Evolutionary conservation across 192 early-diverging fungal genomes (phyloP).

Genomic region (Rhizophagus sp.): DNA sequence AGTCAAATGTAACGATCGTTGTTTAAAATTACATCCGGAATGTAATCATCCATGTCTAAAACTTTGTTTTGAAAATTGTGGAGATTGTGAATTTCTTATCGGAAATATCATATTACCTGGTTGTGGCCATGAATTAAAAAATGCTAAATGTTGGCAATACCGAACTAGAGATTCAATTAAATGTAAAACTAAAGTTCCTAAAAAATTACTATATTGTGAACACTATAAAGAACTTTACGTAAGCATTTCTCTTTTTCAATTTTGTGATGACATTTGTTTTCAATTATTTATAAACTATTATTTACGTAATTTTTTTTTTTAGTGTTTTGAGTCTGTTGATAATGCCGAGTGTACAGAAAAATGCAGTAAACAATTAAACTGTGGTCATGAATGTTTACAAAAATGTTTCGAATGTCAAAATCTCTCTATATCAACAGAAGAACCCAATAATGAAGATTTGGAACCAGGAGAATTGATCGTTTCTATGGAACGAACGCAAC

Average conservation of each 20-base stretch:
- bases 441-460: too few relatives aligned
- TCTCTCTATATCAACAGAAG: not conserved
- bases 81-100: not conserved
- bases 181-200: conserved; percentile 29
- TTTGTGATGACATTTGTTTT: too few relatives aligned
- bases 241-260: not conserved
- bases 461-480: too few relatives aligned
- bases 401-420: conserved; percentile 44
- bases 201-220: conserved; percentile 39
- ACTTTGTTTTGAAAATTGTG: conserved; percentile 30
- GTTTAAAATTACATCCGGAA: conserved; percentile 18
- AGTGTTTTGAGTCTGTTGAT: conserved; percentile 28
- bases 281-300: too few relatives aligned
- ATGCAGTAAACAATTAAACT: conserved; percentile 35
- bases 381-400: conserved; percentile 43
- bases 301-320: not conserved
- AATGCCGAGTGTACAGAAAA: conserved; percentile 27
- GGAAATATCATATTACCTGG: not conserved
- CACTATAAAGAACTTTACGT: conserved; percentile 34
- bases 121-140: not conserved
- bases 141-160: not conserved
- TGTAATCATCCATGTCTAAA: conserved; percentile 4
- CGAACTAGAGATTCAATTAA: not conserved
- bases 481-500: not conserved
- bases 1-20: conserved; percentile 10